phyloP scores from a whole-genome alignment of 1,139 yeast genomes.

The Lodderomyces margitis region DNA sequence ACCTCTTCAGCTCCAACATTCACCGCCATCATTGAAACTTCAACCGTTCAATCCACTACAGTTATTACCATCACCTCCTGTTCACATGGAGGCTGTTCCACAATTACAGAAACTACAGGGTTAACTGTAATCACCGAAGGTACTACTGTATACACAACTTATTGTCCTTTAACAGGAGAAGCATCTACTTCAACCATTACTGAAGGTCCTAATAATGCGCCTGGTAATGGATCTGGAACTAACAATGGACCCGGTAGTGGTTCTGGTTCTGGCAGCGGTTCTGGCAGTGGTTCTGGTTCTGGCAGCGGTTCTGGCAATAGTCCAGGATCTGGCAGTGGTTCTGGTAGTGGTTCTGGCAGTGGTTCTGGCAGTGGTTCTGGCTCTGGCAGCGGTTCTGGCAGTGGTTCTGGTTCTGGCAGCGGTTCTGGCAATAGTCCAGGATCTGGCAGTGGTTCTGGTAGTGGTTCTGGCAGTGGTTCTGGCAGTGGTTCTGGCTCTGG shows the following conservation, averaged over 20 bases:
- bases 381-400: background rate
- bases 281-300: background rate
- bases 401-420: background rate
- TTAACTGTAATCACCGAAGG: constrained; percentile 2
- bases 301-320: background rate
- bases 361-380: background rate
- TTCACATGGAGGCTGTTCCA: background rate
- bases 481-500: background rate
- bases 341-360: background rate
- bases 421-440: background rate
- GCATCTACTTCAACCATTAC: background rate
- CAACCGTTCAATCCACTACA: background rate
- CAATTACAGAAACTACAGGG: constrained; percentile 1
- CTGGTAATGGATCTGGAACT: background rate
- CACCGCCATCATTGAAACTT: constrained; percentile 6
- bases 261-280: background rate
- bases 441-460: background rate
- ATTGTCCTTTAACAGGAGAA: constrained; percentile 3
- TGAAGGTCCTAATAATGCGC: background rate
- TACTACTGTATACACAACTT: constrained; percentile 2
- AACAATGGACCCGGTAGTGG: background rate
- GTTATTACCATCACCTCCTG: constrained; percentile 3
- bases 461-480: background rate
- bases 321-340: background rate
- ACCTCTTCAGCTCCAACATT: background rate